These are phyloP conservation scores for Periconia digitata DNA, from an alignment of 2,329 filamentous ascomycete genomes.

Conservation along the genomic window DNA sequence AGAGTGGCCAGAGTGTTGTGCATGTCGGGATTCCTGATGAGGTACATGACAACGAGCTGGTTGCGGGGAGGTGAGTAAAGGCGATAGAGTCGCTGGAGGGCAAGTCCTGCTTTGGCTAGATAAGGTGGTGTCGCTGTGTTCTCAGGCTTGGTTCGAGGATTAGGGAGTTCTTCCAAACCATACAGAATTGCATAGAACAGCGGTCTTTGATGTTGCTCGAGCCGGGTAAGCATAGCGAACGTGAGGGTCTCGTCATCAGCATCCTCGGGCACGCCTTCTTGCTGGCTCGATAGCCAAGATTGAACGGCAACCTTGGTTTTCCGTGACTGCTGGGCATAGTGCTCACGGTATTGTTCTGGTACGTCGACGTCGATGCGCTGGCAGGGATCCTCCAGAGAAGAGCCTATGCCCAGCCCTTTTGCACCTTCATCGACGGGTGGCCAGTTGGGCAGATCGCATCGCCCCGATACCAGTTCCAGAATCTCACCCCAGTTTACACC, in stretches of 20 bases:
- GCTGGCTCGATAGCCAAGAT: constrained; percentile 82
- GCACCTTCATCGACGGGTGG: constrained; percentile 71
- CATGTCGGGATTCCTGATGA: constrained; percentile 77
- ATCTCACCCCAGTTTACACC: constrained; percentile 96
- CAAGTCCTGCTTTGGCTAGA: constrained; percentile 71
- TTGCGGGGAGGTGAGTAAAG: constrained; percentile 73
- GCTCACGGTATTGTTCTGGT: constrained; percentile 87
- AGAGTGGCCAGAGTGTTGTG: constrained; percentile 88
- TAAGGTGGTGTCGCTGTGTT: constrained; percentile 65
- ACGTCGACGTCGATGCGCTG: constrained; percentile 91
- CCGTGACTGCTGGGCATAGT: constrained; percentile 88
- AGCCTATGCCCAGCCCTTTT: constrained; percentile 61
- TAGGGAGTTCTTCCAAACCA: constrained; percentile 55
- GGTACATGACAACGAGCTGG: constrained; percentile 81
- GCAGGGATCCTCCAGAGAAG: constrained; percentile 59
- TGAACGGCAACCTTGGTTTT: constrained; percentile 92
- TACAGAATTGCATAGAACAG: constrained; percentile 80
- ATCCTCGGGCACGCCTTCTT: constrained; percentile 78
- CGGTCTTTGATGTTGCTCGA: constrained; percentile 73
- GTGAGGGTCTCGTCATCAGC: constrained; percentile 92
- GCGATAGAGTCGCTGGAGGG: constrained; percentile 83
- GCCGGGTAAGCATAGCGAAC: constrained; percentile 89
- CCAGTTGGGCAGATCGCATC: constrained; percentile 83
- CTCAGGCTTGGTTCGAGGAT: constrained; percentile 69
- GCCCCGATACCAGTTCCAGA: constrained; percentile 85